Evolutionary conservation across 768 basidiomycete species (phyloP), one percentile per base, ranked within the genome.

Genomic region (Pleurotus platypus): DNA sequence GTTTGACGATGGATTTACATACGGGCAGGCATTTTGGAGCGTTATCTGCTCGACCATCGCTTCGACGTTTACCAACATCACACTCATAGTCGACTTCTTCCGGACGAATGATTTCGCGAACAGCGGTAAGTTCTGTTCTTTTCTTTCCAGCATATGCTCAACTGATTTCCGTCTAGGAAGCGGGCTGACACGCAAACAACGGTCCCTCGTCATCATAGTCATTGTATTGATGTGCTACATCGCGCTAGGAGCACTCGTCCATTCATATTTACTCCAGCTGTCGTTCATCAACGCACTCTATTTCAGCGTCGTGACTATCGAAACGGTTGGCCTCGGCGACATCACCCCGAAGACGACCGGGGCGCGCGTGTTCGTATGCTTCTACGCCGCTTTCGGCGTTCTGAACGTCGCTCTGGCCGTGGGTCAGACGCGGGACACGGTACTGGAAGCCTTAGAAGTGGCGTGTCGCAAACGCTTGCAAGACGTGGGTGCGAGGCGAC

Each of bases 261-360:
- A 83, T 64, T 72, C 81, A 0, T 68, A 82, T 57, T 69, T 85
- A 22, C 68, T 86, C 45, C 55, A 77, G 3, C 76, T 89, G 30
- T 68, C 75, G 16, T 94, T 89, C 67, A 78, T 92, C 62, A 75
- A 90, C 64, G 85, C 84, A 0, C 74, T 93, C n/a, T 92, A 91
- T 66, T 92, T 91, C 64, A 82, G 85, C 6, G 77, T 90, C 39
- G 82, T 83, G 15, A 79, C 87, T 3, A 86, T 92, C 58, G 87
- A 91, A 67, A 87, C 84, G 5, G 77, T 86, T 12, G 83, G 87
- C 4, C 90, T 91, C 64, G 90, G 90, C n/a, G 90, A 92, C 64
- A 85, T 91, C 54, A 67, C 72, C 8, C 89, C 89, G 2, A 53
- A 45, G 2, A 71, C 75, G 2, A 71, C 81, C 2, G 77, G 76